These are phyloP conservation scores for Penicillium sp. DNA, from an alignment of 2,329 filamentous ascomycete species.

Conservation along the genomic window DNA sequence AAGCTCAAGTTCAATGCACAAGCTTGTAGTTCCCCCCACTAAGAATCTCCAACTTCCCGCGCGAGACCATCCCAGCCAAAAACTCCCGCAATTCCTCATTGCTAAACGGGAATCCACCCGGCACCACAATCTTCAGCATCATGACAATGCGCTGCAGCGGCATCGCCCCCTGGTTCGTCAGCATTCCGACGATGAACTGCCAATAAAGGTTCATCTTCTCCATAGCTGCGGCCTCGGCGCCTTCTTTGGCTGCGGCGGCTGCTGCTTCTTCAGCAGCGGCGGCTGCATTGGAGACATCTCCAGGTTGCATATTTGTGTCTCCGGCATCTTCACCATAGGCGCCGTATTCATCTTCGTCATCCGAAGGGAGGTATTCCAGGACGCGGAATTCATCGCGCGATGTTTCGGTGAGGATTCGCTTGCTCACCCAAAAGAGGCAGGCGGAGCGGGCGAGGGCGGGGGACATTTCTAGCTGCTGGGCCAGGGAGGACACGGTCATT, in stretches of 20 bases:
- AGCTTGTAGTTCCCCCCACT: conserved; percentile 69
- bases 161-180: conserved; percentile 90
- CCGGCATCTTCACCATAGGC: conserved; percentile 22
- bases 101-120: conserved; percentile 85
- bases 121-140: conserved; percentile 93
- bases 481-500: conserved; percentile 48
- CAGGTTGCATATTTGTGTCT: conserved; percentile 26
- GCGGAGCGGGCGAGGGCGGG: conserved; percentile 59
- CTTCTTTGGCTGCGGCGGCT: conserved; percentile 46
- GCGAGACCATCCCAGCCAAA: conserved; percentile 73
- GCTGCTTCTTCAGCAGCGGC: conserved; percentile 47
- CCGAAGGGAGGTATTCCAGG: conserved; percentile 54
- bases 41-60: conserved; percentile 68
- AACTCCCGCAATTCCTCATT: conserved; percentile 86
- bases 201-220: conserved; percentile 77
- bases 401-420: conserved; percentile 52
- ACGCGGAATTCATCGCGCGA: conserved; percentile 58
- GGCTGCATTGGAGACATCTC: conserved; percentile 34
- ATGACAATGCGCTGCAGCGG: conserved; percentile 77
- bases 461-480: conserved; percentile 57
- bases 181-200: conserved; percentile 91
- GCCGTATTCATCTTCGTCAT: conserved; percentile 29
- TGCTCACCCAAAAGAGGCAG: conserved; percentile 64
- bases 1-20: conserved; percentile 26
- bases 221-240: conserved; percentile 60